Evolutionary conservation across 2,329 filamentous ascomycete genomes (phyloP), one percentile per base, ranked within the genome.

Genomic region (Ophiostoma novo-ulmi): DNA sequence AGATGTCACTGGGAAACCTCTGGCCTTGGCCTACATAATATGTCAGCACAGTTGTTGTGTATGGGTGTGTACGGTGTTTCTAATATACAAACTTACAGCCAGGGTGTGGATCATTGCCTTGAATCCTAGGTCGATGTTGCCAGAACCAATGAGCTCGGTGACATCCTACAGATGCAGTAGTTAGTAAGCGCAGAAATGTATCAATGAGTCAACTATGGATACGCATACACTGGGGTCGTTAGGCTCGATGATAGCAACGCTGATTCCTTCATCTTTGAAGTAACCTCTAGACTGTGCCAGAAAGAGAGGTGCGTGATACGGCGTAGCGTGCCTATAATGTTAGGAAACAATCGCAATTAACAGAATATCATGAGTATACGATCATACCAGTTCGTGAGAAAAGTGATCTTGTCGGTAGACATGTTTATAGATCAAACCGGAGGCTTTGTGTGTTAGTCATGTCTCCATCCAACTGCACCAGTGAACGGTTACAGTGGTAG

Each of bases 101-200:
- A 93, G 85, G 10, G 90, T 93, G 77, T 93, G 91, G 75, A 93
- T 93, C 90, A 93, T 93, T 74, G 91, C 90, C 80, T 93, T 93
- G 85, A 91, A 92, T 64, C 90, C 91, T 76, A 93, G 86, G 77
- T 93, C 90, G 68, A 92, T 88, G 77, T 92, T 72, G 68, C 70
- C 71, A 39, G 85, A 88, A 72, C 91, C 91, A 74, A 93, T 91
- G 78, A 93, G 92, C 78, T 93, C 91, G 73, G 91, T 93, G 73
- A 93, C 91, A 83, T 93, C 91, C 85, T 89, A 22, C 1, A 22
- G 8, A 35, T 22, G 26, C 10, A 58, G 52, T 10, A 22, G 20
- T 55, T 55, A 55, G 48, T 13, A 44, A 44, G 13, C 5, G 41
- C 41, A 44, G 41, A 44, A 13, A 44, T 5, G 10, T 13, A 17